A percentile compares a stretch with the other conserved stretches of the same genome.
Conservation (phyloP, 164 flowering plant genomes). For the Brasenia schreberi region DNA sequence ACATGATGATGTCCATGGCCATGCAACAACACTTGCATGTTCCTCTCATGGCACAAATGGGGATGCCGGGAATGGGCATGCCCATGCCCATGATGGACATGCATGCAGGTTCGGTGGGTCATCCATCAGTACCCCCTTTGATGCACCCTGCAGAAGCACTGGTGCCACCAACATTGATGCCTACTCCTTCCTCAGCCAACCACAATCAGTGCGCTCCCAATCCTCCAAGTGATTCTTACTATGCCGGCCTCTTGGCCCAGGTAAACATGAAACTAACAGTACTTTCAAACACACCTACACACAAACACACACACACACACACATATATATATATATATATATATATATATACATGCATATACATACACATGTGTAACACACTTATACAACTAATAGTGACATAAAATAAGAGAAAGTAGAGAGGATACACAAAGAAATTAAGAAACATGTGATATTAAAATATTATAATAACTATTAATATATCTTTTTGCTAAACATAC, state of each 20-base stretch:
- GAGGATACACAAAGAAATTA: too few relatives aligned
- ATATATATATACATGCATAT: too few relatives aligned
- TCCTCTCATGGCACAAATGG: constrained; percentile 38
- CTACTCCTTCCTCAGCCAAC: neutral
- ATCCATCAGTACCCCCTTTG: neutral
- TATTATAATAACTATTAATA: too few relatives aligned
- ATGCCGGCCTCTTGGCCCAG: neutral
- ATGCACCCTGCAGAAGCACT: neutral
- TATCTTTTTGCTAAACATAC: too few relatives aligned
- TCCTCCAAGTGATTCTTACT: neutral
- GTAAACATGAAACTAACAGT: neutral
- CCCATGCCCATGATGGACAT: constrained; percentile 21
- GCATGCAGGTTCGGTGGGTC: constrained; percentile 17
- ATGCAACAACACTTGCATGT: constrained; percentile 28
- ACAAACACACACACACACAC: too few relatives aligned
- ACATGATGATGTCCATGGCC: constrained; percentile 32
- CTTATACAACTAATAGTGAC: too few relatives aligned
- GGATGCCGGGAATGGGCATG: neutral
- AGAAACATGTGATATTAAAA: too few relatives aligned
- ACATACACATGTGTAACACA: too few relatives aligned
- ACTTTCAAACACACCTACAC: neutral
- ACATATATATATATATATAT: too few relatives aligned
- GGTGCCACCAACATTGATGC: neutral
- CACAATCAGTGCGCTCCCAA: neutral
- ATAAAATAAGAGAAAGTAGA: too few relatives aligned